Base-by-base conservation (phyloP, 306 rosid genomes). In the Sphenostylis stenocarpa region DNA sequence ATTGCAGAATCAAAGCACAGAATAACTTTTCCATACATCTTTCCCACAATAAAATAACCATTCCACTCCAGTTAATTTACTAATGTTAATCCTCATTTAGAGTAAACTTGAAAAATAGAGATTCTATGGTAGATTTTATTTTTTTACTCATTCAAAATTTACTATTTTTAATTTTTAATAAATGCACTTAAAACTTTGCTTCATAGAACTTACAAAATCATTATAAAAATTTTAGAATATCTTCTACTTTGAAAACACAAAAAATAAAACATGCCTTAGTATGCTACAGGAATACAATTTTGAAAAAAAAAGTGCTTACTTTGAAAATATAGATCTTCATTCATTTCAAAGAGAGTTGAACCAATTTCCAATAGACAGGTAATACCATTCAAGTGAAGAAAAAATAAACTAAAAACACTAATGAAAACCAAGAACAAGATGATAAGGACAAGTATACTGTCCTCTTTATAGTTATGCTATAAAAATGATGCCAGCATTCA, bases 251-350 rank as follows among this genome's bases (percentile, higher is more conserved):
- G 34, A 19, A 64, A 64, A 64, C 48, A 38, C 31, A 19, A 5
- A 36, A 36, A 64, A 64, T n/a, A 38, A 15, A 20, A 21, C 31
- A 14, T 5, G 38, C 29, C 38, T 38, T 17, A 5, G 10, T 39
- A 21, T 23, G 53, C 21, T 41, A 66, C 36, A 12, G 14, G 19
- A 12, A 47, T 64, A 36, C 45, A 39, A 12, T 12, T 64, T 36
- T 62, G 13, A 36, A 57, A 76, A 24, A 65, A 76, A n/a, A 65
- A 65, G 61, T 55, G 38, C 36, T 33, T 21, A 76, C 16, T 15
- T 69, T 28, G 26, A 26, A 47, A 28, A 45, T 47, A 15, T 47
- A 38, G 44, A 26, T 24, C 73, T 51, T 41, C 14, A 36, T 64
- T 76, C 23, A n/a, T 38, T 29, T 52, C 55, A 6, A 33, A 75